Percentiles rank a stretch among this genome's conserved stretches.
phyloP scores from a whole-genome alignment of 805 yeast species.

The Ogataea zsoltii region DNA sequence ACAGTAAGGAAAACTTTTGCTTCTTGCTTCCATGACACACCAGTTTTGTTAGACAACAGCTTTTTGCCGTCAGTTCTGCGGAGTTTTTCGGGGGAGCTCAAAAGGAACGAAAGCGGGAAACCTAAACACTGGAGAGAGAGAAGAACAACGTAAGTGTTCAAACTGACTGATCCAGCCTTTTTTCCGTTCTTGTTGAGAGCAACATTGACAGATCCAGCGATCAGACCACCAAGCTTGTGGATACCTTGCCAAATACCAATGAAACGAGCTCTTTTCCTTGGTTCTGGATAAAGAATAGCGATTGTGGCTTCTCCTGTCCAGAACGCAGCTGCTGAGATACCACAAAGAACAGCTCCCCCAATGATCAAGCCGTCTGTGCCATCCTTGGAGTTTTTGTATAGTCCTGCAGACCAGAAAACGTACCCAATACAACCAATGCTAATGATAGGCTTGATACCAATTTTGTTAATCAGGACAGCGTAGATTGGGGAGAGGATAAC shows the following conservation, averaged over 20 bases:
- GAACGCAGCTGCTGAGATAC: slow-evolving; percentile 28
- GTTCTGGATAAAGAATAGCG: slow-evolving; percentile 28
- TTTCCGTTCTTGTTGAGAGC: slow-evolving; percentile 17
- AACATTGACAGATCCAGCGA: slow-evolving; percentile 29
- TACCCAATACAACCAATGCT: slow-evolving; percentile 29
- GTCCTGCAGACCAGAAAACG: slow-evolving; percentile 28
- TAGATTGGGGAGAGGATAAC: slow-evolving; percentile 22
- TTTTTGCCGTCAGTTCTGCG: slow-evolving; percentile 31
- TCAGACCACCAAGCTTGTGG: slow-evolving; percentile 28
- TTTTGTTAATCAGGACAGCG: slow-evolving; percentile 24
- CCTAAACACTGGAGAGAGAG: slow-evolving; percentile 30
- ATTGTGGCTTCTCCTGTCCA: slow-evolving; percentile 33
- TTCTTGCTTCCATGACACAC: slow-evolving; percentile 12
- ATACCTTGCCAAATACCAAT: slow-evolving; percentile 30
- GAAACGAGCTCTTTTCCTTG: slow-evolving; percentile 26
- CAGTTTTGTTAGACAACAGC: slow-evolving; percentile 9
- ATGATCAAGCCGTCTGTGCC: slow-evolving; percentile 29
- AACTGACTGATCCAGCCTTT: slow-evolving; percentile 23
- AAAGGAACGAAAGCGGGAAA: slow-evolving; percentile 20
- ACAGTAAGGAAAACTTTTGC: slow-evolving; percentile 8
- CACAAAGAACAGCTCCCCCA: slow-evolving; percentile 27
- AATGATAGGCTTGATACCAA: slow-evolving; percentile 21
- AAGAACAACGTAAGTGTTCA: slow-evolving; percentile 28
- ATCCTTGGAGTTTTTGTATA: slow-evolving; percentile 29
- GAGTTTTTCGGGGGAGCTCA: slow-evolving; percentile 29